Conservation (phyloP, 306 rosid genomes). For the Acmispon strigosus region DNA sequence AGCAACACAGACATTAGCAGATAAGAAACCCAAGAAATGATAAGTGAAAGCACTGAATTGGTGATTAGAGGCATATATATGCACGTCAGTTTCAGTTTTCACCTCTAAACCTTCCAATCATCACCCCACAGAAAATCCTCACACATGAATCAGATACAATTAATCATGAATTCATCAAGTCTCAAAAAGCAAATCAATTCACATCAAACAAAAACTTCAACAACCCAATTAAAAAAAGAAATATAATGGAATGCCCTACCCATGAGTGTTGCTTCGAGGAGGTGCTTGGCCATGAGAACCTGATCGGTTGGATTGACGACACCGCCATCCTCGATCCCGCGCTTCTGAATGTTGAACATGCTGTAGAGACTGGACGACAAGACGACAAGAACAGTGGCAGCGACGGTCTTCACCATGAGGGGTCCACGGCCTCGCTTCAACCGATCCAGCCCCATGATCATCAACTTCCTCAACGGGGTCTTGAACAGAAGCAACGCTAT, state of each 20-base stretch:
- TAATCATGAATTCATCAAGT: not conserved
- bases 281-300: constrained; percentile 79
- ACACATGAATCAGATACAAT: not conserved
- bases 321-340: constrained; percentile 53
- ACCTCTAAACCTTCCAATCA: not conserved
- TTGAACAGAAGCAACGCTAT: constrained; percentile 54
- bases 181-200: not conserved
- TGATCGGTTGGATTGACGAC: constrained; percentile 79
- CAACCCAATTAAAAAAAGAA: not conserved
- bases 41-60: not conserved
- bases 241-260: constrained; percentile 47
- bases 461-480: constrained; percentile 80
- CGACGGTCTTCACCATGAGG: constrained; percentile 66
- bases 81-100: not conserved
- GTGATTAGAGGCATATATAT: constrained; percentile 3
- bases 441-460: constrained; percentile 65
- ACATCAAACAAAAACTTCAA: not conserved
- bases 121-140: not conserved
- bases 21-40: not conserved
- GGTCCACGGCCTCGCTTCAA: constrained; percentile 84
- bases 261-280: constrained; percentile 87
- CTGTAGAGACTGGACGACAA: constrained; percentile 48
- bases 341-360: constrained; percentile 53
- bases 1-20: not conserved
- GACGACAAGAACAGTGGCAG: constrained; percentile 46